A percentile compares a stretch with the other conserved stretches of the same genome.
phyloP scores from a whole-genome alignment of 164 flowering plant genomes.

The Echeveria elegans region DNA sequence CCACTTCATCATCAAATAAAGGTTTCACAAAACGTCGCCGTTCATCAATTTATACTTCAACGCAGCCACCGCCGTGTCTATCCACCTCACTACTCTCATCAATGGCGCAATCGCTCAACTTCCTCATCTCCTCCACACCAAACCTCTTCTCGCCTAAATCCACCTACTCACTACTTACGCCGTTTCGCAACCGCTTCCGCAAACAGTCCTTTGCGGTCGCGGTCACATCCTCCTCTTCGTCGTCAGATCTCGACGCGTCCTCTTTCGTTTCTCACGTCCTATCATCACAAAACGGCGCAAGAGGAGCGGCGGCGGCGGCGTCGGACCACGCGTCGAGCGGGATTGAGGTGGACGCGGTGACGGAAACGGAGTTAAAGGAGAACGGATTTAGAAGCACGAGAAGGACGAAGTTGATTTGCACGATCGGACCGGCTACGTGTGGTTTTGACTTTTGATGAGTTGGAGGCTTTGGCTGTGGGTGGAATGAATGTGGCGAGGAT shows the following conservation, averaged over 20 bases:
- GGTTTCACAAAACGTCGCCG: too few species aligned
- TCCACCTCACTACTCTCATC: not conserved
- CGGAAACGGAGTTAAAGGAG: constrained; percentile 54
- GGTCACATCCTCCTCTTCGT: constrained; percentile 13
- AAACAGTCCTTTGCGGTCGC: not conserved
- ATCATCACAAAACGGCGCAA: constrained; percentile 14
- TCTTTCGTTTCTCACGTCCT: too few species aligned
- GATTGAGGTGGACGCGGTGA: constrained; percentile 50
- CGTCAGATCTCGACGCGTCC: constrained; percentile 7
- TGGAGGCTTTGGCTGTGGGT: constrained; percentile 54
- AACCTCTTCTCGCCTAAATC: constrained; percentile 14
- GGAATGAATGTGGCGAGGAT: constrained; percentile 88
- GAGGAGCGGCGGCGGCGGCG: not conserved
- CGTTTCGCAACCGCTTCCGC: constrained; percentile 13
- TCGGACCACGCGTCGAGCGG: constrained; percentile 8
- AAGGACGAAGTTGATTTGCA: constrained; percentile 84
- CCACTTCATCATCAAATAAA: too few species aligned
- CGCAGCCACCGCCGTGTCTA: too few species aligned
- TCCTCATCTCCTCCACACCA: constrained; percentile 20
- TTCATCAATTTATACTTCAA: too few species aligned
- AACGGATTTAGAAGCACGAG: constrained; percentile 71
- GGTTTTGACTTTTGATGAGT: constrained; percentile 37
- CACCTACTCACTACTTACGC: not conserved
- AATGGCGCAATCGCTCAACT: constrained; percentile 18
- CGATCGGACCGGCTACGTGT: constrained; percentile 71